phyloP scores from a whole-genome alignment of 2,329 filamentous ascomycete species.

The Talaromyces islandicus region DNA sequence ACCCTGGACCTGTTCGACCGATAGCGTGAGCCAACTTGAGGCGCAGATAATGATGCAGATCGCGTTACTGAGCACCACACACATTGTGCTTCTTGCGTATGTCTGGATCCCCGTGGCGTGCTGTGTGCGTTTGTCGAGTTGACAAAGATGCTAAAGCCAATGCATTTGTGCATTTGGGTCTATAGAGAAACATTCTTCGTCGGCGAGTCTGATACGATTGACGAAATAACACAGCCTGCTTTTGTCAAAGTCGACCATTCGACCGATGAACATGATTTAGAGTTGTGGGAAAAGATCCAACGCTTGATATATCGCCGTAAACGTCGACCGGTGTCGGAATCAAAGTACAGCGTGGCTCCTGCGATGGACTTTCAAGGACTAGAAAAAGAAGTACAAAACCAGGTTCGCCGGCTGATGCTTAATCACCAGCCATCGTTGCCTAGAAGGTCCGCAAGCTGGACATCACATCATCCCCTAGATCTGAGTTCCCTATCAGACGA shows the following conservation, averaged over 20 bases:
- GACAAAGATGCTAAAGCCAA: not conserved
- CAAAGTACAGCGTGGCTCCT: not conserved
- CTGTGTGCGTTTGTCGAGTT: not conserved
- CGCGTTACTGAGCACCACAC: not conserved
- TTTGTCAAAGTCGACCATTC: not conserved
- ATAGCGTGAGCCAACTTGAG: not conserved
- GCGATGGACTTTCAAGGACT: not conserved
- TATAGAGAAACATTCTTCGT: not conserved
- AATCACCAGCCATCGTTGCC: not conserved
- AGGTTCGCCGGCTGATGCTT: not conserved
- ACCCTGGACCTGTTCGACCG: not conserved
- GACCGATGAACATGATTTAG: not conserved
- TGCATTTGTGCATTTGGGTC: not conserved
- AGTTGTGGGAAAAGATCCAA: not conserved
- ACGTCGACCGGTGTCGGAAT: not conserved
- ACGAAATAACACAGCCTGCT: not conserved
- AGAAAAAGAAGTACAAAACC: not conserved
- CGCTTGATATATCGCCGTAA: not conserved
- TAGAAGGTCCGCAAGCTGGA: not conserved
- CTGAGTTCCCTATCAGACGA: not conserved
- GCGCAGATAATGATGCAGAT: not conserved
- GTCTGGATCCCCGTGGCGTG: not conserved
- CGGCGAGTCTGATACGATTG: not conserved
- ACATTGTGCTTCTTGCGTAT: not conserved
- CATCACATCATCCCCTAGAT: not conserved